Evolutionary conservation across 768 basidiomycete species (phyloP).

Genomic region (Lactarius indigo): DNA sequence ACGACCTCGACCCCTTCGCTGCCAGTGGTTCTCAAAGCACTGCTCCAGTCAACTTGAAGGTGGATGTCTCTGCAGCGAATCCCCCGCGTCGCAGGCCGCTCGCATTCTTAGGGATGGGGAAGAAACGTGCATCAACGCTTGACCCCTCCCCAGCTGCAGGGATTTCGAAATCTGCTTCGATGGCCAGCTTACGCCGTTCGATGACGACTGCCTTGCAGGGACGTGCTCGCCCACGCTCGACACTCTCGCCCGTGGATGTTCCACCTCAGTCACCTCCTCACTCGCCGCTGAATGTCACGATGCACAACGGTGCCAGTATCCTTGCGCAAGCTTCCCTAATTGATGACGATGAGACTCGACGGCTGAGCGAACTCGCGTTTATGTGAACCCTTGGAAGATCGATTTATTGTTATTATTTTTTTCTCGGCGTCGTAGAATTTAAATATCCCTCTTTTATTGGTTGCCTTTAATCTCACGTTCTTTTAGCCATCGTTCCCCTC

Average conservation of each 20-base stretch:
- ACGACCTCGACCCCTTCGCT: conserved; percentile 7
- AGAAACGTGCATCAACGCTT: conserved; percentile 7
- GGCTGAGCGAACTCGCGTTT: conserved; percentile 72
- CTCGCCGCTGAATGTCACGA: conserved; percentile 50
- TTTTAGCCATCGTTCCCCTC: background rate
- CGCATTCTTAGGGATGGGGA: conserved; percentile 1
- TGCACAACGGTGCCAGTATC: conserved; percentile 59
- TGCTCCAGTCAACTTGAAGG: background rate
- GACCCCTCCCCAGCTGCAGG: background rate
- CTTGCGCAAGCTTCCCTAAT: conserved; percentile 49
- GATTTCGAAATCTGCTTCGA: conserved; percentile 7
- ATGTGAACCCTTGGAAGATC: conserved; percentile 28
- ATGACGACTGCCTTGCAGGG: background rate
- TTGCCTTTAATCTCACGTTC: background rate
- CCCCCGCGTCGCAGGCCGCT: background rate
- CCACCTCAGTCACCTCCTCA: conserved; percentile 27
- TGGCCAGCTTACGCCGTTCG: conserved; percentile 15
- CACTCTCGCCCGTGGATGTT: background rate
- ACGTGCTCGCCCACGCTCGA: conserved; percentile 2
- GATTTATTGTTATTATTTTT: background rate
- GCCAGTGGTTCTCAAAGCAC: background rate
- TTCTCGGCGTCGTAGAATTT: background rate
- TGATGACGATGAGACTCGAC: conserved; percentile 62
- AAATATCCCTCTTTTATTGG: background rate
- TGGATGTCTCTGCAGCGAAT: background rate